Conservation (phyloP, 129 eudicot genomes). For the Daucus carota region DNA sequence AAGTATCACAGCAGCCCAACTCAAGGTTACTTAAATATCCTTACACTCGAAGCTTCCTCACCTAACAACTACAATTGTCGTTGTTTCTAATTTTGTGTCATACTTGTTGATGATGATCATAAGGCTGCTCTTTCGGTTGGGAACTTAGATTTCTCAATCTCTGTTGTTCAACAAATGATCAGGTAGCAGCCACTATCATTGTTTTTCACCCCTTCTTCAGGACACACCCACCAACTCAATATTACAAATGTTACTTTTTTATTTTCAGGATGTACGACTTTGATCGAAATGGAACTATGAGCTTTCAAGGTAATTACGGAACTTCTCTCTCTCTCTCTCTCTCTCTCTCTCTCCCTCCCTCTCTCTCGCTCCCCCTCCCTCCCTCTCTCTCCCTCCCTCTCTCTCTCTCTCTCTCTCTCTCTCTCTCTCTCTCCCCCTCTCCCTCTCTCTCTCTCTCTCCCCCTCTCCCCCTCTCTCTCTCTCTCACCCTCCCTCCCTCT, state of each 20-base stretch:
- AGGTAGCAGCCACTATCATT: constrained; percentile 36
- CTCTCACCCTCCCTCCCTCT: too few species aligned
- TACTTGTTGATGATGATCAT: neutral
- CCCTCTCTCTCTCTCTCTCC: neutral
- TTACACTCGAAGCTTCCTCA: neutral
- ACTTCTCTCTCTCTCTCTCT: neutral
- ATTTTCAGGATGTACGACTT: constrained; percentile 80
- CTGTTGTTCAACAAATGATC: constrained; percentile 94
- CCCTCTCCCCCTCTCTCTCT: neutral
- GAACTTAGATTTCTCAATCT: constrained; percentile 61
- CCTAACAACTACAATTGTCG: neutral
- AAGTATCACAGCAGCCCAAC: constrained; percentile 62
- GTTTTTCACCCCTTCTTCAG: too few species aligned
- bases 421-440: neutral
- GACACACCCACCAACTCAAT: too few species aligned
- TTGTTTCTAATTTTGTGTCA: neutral
- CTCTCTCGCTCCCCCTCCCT: neutral
- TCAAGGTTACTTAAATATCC: constrained; percentile 42
- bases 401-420: neutral
- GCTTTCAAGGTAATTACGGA: constrained; percentile 51
- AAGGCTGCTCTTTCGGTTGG: constrained; percentile 84
- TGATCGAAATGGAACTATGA: constrained; percentile 91
- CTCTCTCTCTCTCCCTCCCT: neutral
- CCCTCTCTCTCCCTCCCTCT: neutral
- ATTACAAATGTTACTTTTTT: too few species aligned